These are phyloP conservation scores for Penicillium sp. DNA, from an alignment of 2,329 filamentous ascomycete species.

Conservation along the genomic window DNA sequence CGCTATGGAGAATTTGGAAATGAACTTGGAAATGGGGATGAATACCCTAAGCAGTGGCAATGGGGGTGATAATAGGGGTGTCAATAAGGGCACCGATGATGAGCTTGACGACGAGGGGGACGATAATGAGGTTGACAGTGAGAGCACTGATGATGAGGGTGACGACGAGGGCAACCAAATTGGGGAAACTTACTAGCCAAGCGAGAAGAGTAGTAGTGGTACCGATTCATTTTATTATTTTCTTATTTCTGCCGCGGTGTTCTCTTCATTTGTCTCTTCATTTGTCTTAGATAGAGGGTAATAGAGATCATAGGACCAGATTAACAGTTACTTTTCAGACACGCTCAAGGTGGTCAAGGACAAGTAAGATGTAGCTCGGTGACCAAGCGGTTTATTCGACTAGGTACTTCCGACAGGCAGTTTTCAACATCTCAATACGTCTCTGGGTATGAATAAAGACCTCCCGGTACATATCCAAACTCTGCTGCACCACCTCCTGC, in stretches of 20 bases:
- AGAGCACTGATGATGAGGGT: no score
- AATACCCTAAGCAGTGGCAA: background rate
- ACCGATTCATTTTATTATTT: background rate
- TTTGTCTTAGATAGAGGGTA: background rate
- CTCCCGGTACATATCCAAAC: conserved; percentile 76
- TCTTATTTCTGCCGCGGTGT: background rate
- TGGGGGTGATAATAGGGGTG: no score
- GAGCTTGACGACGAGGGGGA: no score
- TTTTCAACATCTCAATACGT: conserved; percentile 61
- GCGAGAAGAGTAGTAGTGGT: background rate
- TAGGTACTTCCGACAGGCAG: conserved; percentile 56
- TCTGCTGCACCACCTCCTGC: conserved; percentile 72
- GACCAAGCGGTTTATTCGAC: conserved; percentile 33
- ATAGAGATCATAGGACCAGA: background rate
- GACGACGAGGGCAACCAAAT: background rate
- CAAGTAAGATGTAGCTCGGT: background rate
- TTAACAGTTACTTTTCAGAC: background rate
- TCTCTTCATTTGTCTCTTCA: background rate
- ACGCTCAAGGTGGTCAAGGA: background rate
- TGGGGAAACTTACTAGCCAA: background rate
- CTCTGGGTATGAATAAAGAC: conserved; percentile 80
- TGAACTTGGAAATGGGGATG: background rate
- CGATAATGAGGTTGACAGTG: no score
- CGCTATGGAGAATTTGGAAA: background rate
- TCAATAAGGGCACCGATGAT: no score